A percentile compares a stretch with the other conserved stretches of the same genome.
These are phyloP conservation scores for Fusarium denticulatum DNA, from an alignment of 2,329 filamentous ascomycete species.

Conservation along the genomic window DNA sequence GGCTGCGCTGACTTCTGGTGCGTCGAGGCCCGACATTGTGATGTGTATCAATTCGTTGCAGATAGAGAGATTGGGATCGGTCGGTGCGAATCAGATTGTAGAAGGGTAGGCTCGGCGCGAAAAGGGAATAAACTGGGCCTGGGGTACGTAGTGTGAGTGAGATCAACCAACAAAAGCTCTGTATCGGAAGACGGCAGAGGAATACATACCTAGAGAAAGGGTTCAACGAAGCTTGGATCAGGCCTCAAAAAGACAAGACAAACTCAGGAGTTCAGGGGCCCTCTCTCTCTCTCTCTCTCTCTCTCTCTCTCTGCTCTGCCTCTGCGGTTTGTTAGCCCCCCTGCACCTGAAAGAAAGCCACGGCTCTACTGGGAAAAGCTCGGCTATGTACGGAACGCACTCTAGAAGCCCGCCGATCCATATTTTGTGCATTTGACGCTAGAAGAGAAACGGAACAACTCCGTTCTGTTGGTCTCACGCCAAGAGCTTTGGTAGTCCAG, in stretches of 20 bases:
- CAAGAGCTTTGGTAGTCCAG: not conserved
- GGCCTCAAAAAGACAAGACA: conserved; percentile 1
- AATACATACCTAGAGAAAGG: conserved; percentile 4
- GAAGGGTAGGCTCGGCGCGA: not conserved
- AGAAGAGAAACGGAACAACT: conserved; percentile 28
- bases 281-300: not conserved
- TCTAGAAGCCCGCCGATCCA: conserved; percentile 30
- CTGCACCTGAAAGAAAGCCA: not conserved
- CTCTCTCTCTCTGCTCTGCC: not conserved
- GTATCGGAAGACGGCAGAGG: not conserved
- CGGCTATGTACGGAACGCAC: conserved; percentile 21
- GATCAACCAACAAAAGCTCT: conserved; percentile 5
- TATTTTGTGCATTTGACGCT: conserved; percentile 30
- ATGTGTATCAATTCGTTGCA: not conserved
- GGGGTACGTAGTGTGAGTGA: not conserved
- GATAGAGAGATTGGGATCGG: not conserved
- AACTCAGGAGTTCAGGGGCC: conserved; percentile 25
- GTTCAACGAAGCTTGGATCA: conserved; percentile 23
- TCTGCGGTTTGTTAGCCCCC: not conserved
- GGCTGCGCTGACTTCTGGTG: conserved; percentile 68
- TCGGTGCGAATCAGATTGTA: conserved; percentile 22
- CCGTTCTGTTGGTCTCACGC: conserved; percentile 16
- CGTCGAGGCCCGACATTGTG: conserved; percentile 64
- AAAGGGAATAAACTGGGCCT: conserved; percentile 32
- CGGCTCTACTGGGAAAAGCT: conserved; percentile 26